Base-by-base conservation (phyloP, 441 rosid species). In the Lepidium campestre region DNA sequence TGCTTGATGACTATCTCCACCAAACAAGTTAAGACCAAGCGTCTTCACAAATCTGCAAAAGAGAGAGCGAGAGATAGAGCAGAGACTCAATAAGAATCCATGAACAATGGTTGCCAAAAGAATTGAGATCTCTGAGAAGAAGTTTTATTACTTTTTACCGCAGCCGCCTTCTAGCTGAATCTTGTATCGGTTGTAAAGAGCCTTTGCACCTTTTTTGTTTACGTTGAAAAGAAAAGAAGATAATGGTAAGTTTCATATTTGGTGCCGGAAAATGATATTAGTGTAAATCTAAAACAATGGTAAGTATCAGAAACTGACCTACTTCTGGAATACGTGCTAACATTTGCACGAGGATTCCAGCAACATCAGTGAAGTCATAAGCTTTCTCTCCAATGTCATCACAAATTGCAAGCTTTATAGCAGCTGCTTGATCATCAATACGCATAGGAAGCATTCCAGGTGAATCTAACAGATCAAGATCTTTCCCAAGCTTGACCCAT, bases 341-440 rank as follows among this genome's bases (percentile, higher is more conserved):
- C 85, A 90, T 85, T 67, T 87, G 90, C 47, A 93, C 95, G 61
- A 93, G 95, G 78, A 93, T 78, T 41, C 79, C 84, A 72, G 97
- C 98, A 72, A 90, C 93, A 78, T 90, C 97, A 15, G 82, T 67
- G 56, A 78, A 82, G 70, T 89, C 86, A 64, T 93, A 90, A 60
- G 98, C 90, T 83, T 86, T 85, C 81, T 93, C 98, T 62, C 98
- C 97, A 74, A 89, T 90, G 82, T 93, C 97, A 81, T 93, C 97
- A 57, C 96, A 90, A 6, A 93, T 89, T 9, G 96, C 98, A 67
- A 93, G 97, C 82, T 93, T 93, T 79, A 93, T 86, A 37, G 98
- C 97, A 64, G 95, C 84, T n/a, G 86, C 49, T 80, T 93, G 98
- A 78, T 90, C 97, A 71, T 83, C 88, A 20, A 90, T 88, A 70